Evolutionary conservation across 305 asterid species (phyloP).

Genomic region (Withania somnifera): DNA sequence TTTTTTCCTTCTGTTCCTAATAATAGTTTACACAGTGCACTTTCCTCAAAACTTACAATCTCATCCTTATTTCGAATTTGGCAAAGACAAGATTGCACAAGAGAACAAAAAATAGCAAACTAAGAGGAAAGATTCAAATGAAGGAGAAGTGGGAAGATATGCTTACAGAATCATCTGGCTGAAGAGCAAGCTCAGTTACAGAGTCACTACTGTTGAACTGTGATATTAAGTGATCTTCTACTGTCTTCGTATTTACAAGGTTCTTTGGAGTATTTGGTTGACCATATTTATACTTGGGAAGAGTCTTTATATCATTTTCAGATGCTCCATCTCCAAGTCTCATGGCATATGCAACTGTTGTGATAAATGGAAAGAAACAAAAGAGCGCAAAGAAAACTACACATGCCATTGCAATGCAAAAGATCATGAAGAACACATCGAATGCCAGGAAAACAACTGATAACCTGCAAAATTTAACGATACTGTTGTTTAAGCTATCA

Average conservation of each 20-base stretch:
- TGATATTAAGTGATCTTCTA: slow-evolving; percentile 16
- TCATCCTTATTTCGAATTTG: not conserved
- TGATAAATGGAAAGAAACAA: slow-evolving; percentile 67
- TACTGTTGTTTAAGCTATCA: not conserved
- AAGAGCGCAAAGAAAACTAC: slow-evolving; percentile 45
- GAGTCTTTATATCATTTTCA: slow-evolving; percentile 56
- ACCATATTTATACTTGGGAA: slow-evolving; percentile 54
- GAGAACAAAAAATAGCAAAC: not conserved
- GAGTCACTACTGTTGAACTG: slow-evolving; percentile 14
- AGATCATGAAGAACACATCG: slow-evolving; percentile 72
- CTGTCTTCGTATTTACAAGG: slow-evolving; percentile 21
- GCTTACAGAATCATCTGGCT: slow-evolving; percentile 75
- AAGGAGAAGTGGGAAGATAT: not conserved
- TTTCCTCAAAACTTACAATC: not conserved
- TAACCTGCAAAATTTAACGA: slow-evolving; percentile 41
- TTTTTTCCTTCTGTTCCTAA: not conserved
- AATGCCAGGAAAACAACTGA: slow-evolving; percentile 70
- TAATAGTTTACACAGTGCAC: not conserved
- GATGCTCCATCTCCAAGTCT: slow-evolving; percentile 63
- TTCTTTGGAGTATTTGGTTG: slow-evolving; percentile 14
- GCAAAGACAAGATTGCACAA: not conserved
- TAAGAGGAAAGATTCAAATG: not conserved
- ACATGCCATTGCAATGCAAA: slow-evolving; percentile 68
- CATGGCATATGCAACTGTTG: slow-evolving; percentile 71
- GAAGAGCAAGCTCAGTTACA: slow-evolving; percentile 41